A percentile compares a stretch with the other conserved stretches of the same genome.
Conservation (phyloP, 495 filamentous ascomycete genomes). For the Hypoxylon fuscum region DNA sequence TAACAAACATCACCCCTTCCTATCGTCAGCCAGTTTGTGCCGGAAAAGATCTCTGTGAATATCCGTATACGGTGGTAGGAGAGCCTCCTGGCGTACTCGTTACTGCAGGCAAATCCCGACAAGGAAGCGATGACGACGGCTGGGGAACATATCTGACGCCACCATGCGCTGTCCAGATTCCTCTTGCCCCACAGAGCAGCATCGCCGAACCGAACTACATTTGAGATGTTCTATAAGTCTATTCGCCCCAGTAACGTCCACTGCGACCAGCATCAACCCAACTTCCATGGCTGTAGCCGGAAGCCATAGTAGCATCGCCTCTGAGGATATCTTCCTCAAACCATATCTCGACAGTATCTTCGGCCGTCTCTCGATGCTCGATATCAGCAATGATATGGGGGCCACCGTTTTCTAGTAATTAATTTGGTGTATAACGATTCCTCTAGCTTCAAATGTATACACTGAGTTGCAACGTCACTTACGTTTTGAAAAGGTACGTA, state of each 20-base stretch:
- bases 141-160: slow-evolving; percentile 16
- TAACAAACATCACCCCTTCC: slow-evolving; percentile 16
- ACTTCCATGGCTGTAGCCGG: slow-evolving; percentile 11
- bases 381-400: background rate
- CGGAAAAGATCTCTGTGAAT: slow-evolving; percentile 23
- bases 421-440: no score
- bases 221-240: no score
- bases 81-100: slow-evolving; percentile 15
- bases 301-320: slow-evolving; percentile 7
- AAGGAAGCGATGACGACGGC: slow-evolving; percentile 14
- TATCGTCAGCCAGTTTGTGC: slow-evolving; percentile 17
- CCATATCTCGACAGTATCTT: background rate
- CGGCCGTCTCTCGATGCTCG: background rate
- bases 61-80: slow-evolving; percentile 1
- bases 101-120: slow-evolving; percentile 23
- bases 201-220: slow-evolving; percentile 22
- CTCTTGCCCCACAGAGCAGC: slow-evolving; percentile 11
- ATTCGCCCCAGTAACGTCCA: slow-evolving; percentile 2
- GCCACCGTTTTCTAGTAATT: no score
- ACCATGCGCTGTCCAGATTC: slow-evolving; percentile 1
- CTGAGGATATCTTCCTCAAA: background rate
- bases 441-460: no score
- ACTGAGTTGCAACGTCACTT: no score
- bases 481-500: no score
- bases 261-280: slow-evolving; percentile 6